Conservation (phyloP, 306 rosid species). For the Quercus glauca region DNA sequence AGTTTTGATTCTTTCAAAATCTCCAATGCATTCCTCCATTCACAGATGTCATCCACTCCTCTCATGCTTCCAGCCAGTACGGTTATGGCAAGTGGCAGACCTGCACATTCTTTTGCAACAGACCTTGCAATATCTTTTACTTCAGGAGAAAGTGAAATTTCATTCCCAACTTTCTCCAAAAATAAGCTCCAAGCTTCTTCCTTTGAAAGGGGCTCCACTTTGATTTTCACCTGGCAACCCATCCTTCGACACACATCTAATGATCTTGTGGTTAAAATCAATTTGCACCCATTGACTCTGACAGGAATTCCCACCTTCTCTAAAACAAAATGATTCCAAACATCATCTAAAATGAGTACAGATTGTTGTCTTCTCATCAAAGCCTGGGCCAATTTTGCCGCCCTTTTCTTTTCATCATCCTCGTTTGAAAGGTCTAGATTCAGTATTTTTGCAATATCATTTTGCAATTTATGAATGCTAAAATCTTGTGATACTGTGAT, state of each 20-base stretch:
- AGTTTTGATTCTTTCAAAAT: too few relatives aligned
- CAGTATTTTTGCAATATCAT: conserved; percentile 20
- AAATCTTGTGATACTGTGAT: conserved; percentile 20
- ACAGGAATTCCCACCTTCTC: conserved; percentile 22
- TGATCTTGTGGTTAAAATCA: conserved; percentile 29
- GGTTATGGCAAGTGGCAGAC: too few relatives aligned
- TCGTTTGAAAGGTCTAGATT: conserved; percentile 11
- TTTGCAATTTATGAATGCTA: conserved; percentile 21
- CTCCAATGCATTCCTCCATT: too few relatives aligned
- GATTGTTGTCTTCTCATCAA: background rate
- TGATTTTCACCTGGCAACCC: background rate
- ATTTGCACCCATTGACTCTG: conserved; percentile 2
- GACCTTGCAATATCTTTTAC: too few relatives aligned
- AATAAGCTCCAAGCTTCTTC: too few relatives aligned
- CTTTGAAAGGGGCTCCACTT: too few relatives aligned
- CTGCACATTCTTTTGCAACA: too few relatives aligned
- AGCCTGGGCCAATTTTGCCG: conserved; percentile 13
- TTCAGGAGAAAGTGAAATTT: too few relatives aligned
- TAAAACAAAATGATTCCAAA: conserved; percentile 25
- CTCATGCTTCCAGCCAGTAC: too few relatives aligned
- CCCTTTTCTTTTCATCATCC: conserved; percentile 22
- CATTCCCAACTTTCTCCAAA: too few relatives aligned
- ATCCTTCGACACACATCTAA: conserved; percentile 18
- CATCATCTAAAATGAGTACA: conserved; percentile 32
- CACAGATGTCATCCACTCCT: too few relatives aligned